Evolutionary conservation across 2,329 filamentous ascomycete genomes (phyloP).

Genomic region (Metarhizium brunneum): DNA sequence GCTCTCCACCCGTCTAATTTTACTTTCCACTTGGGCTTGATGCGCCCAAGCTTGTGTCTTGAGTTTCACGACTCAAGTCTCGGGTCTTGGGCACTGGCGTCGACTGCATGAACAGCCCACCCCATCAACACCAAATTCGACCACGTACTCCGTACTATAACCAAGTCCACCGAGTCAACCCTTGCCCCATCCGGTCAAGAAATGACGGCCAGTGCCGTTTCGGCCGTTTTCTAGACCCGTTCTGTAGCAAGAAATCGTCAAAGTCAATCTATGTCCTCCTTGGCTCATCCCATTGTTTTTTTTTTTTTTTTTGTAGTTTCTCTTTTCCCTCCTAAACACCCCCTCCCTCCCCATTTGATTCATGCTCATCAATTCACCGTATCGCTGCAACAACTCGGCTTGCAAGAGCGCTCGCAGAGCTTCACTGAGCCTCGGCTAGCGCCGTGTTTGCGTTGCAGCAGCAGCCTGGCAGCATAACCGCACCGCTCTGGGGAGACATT

Average conservation of each 20-base stretch:
- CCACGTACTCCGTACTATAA: not conserved
- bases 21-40: slow-evolving; percentile 1
- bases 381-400: not conserved
- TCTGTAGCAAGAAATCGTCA: not conserved
- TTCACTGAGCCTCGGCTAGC: not conserved
- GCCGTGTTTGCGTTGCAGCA: not conserved
- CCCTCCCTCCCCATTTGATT: not conserved
- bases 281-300: not conserved
- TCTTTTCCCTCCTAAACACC: not conserved
- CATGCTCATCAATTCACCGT: not conserved
- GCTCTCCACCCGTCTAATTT: slow-evolving; percentile 1
- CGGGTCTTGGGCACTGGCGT: slow-evolving; percentile 4
- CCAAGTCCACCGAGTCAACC: not conserved
- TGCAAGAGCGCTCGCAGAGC: not conserved
- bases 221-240: not conserved
- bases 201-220: slow-evolving; percentile 1
- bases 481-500: too few species aligned
- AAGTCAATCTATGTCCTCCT: not conserved
- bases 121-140: slow-evolving; percentile 1
- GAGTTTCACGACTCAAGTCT: not conserved
- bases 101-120: slow-evolving; percentile 6
- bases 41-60: not conserved
- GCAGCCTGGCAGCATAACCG: not conserved
- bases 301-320: not conserved
- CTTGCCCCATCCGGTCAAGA: slow-evolving; percentile 6